Base-by-base conservation (phyloP, 106 monocot species). In the Xerophyta viscosa region DNA sequence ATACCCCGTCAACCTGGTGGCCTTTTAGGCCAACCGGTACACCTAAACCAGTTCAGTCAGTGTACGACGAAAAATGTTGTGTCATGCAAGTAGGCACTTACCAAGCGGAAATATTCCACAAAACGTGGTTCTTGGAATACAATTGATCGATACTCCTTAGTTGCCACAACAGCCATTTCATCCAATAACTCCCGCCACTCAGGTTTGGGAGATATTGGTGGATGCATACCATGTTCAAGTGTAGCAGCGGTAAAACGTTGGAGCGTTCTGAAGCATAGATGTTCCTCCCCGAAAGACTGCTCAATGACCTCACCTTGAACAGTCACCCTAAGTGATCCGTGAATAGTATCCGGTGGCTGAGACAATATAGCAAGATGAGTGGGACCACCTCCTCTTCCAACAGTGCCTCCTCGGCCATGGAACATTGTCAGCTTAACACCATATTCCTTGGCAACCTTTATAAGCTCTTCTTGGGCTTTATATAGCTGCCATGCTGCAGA, bases 351-450 rank as follows among this genome's bases (percentile, higher is more conserved):
- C 28, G 81, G 86, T n/a, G 86, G 91, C 63, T 92, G 82, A 56
- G 91, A 92, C 33, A 82, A 73, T 52, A 92, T 79, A 57, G 76
- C 76, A 59, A 86, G 76, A 65, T 92, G 86, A 52, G 82, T 79
- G 21, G 86, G 91, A 31, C 86, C 86, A 44, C 86, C 86, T 20
- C 82, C 78, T 69, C 86, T 86, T 37, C 86, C 91, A 58, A 92
- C 91, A 52, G 82, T 86, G 31, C 92, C 92, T 8, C 92, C 92
- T 41, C 87, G 58, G 28, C 87, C 92, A 71, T 93, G 92, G 46
- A 93, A 87, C 92, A 93, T 93, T 46, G 87, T 93, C 57, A 93
- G 50, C 45, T 93, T 93, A 37, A 93, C 73, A 21, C 92, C 92
- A 66, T 41, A 92, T 57, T 83, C 37, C 54, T 92, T 79, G 8